Percentiles rank a stretch among this genome's conserved stretches.
These are phyloP conservation scores for Margaritispora aquatica DNA, from an alignment of 495 filamentous ascomycete species.

Conservation along the genomic window DNA sequence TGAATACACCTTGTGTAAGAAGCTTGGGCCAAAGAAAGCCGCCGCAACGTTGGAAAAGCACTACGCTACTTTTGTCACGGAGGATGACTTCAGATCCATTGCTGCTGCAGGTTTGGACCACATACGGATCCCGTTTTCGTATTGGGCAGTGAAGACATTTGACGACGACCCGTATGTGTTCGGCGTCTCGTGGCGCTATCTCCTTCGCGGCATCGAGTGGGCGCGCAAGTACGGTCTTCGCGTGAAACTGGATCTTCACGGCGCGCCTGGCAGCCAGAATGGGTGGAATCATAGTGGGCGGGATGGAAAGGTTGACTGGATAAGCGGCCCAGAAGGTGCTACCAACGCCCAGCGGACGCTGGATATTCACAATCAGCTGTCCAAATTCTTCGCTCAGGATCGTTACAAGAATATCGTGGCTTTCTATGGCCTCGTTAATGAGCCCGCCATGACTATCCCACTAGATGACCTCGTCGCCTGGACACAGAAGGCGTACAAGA, in stretches of 20 bases:
- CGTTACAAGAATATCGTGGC: conserved; percentile 77
- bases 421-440: conserved; percentile 83
- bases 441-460: conserved; percentile 68
- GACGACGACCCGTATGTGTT: conserved; percentile 82
- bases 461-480: conserved; percentile 58
- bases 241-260: conserved; percentile 91
- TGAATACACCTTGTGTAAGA: conserved; percentile 70
- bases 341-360: conserved; percentile 66
- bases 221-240: conserved; percentile 84
- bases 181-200: conserved; percentile 85
- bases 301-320: conserved; percentile 65
- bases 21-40: conserved; percentile 58
- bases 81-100: conserved; percentile 77
- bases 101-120: conserved; percentile 89
- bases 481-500: conserved; percentile 54
- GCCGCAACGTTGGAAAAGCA: conserved; percentile 71
- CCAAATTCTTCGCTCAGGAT: conserved; percentile 77
- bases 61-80: conserved; percentile 80
- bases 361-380: conserved; percentile 72
- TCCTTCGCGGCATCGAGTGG: conserved; percentile 87
- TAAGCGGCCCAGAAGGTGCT: conserved; percentile 60
- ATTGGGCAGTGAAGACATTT: conserved; percentile 88
- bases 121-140: conserved; percentile 87
- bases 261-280: conserved; percentile 75
- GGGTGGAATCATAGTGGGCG: conserved; percentile 86